These are phyloP conservation scores for Leavenworthia alabamica DNA, from an alignment of 345 rosid genomes.

Conservation along the genomic window DNA sequence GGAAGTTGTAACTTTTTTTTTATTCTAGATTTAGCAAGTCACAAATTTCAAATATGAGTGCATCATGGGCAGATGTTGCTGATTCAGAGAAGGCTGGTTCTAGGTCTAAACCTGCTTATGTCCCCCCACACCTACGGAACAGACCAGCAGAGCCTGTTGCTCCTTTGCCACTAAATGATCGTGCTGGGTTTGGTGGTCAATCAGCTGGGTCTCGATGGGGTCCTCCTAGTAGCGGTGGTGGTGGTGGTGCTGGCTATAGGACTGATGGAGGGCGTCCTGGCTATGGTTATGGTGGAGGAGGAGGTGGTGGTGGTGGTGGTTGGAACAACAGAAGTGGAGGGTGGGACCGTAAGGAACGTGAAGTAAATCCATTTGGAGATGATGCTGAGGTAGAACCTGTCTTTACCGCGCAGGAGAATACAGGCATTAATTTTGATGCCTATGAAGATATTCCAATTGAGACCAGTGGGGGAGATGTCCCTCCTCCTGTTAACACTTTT, in stretches of 20 bases:
- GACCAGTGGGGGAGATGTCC: slow-evolving; percentile 91
- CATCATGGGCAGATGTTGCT: slow-evolving; percentile 98
- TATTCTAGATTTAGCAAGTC: slow-evolving; percentile 17
- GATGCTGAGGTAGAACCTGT: slow-evolving; percentile 44
- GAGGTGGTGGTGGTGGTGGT: slow-evolving; percentile 47
- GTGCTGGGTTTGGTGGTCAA: slow-evolving; percentile 39
- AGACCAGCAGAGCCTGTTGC: slow-evolving; percentile 55
- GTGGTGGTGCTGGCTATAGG: slow-evolving; percentile 26
- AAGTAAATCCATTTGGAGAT: slow-evolving; percentile 85
- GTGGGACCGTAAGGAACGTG: slow-evolving; percentile 73
- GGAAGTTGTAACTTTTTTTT: slow-evolving; percentile 1
- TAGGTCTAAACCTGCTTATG: slow-evolving; percentile 47
- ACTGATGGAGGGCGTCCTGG: slow-evolving; percentile 25
- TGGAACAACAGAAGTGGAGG: slow-evolving; percentile 65
- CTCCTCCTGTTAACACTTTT: slow-evolving; percentile 85
- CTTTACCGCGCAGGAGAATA: slow-evolving; percentile 56
- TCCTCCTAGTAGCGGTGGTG: slow-evolving; percentile 40
- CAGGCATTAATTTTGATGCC: slow-evolving; percentile 92
- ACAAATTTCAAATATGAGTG: slow-evolving; percentile 43
- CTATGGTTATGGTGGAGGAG: slow-evolving; percentile 32
- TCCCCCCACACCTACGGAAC: slow-evolving; percentile 87
- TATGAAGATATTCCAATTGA: slow-evolving; percentile 98
- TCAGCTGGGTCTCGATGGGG: slow-evolving; percentile 53
- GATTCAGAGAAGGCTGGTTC: slow-evolving; percentile 63
- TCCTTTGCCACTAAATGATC: slow-evolving; percentile 38